phyloP scores from a whole-genome alignment of 768 basidiomycete genomes.

The Austroboletus eburneus region DNA sequence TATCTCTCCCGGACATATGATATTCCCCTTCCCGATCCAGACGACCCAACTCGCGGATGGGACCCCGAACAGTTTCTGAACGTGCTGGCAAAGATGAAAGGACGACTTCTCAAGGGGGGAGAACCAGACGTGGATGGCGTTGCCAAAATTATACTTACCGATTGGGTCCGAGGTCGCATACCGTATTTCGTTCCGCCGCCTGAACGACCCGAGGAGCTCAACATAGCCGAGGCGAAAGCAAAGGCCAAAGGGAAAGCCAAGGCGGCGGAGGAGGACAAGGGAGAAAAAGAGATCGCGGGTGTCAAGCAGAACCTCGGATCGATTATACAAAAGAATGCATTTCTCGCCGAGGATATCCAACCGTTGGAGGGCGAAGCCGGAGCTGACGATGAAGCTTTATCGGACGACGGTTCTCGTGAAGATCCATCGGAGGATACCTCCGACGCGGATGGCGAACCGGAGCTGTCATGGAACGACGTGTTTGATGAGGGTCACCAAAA shows the following conservation, averaged over 20 bases:
- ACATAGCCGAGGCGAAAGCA: slow-evolving; percentile 49
- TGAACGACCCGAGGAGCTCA: slow-evolving; percentile 69
- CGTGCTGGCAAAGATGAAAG: slow-evolving; percentile 84
- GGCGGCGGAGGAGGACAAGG: slow-evolving; percentile 28
- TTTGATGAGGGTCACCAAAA: slow-evolving; percentile 48
- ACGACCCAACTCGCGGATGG: slow-evolving; percentile 54
- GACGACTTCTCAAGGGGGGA: slow-evolving; percentile 88
- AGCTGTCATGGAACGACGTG: slow-evolving; percentile 83
- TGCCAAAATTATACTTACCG: slow-evolving; percentile 91
- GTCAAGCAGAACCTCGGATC: slow-evolving; percentile 85
- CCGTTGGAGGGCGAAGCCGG: slow-evolving; percentile 53
- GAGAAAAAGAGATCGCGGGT: slow-evolving; percentile 43
- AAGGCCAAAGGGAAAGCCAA: slow-evolving; percentile 51
- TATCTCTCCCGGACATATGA: slow-evolving; percentile 87
- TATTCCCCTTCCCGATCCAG: slow-evolving; percentile 57
- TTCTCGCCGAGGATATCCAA: slow-evolving; percentile 78
- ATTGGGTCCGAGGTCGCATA: slow-evolving; percentile 96
- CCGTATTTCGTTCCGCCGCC: slow-evolving; percentile 95
- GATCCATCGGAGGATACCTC: slow-evolving; percentile 35
- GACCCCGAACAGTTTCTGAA: slow-evolving; percentile 77
- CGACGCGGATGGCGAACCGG: slow-evolving; percentile 38
- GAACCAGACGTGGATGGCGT: slow-evolving; percentile 91
- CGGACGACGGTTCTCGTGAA: slow-evolving; percentile 33
- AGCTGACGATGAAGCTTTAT: slow-evolving; percentile 28
- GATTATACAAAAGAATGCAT: slow-evolving; percentile 85